phyloP scores from a whole-genome alignment of 371 early-diverging fungal genomes.

The Paramicrosporidium saccamoebae region DNA sequence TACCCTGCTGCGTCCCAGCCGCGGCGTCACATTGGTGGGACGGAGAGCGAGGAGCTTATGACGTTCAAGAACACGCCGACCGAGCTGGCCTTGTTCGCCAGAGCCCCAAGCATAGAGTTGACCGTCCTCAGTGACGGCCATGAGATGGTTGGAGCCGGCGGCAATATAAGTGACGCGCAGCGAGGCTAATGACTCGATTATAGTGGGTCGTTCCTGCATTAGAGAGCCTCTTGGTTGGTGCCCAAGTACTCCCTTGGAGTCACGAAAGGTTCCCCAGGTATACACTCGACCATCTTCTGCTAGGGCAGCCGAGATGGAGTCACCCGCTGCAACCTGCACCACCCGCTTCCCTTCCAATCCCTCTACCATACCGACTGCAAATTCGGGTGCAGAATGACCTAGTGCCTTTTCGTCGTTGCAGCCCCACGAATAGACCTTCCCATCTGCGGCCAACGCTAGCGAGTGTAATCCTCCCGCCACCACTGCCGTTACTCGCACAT shows the following conservation, averaged over 20 bases:
- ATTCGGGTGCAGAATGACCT: constrained; percentile 56
- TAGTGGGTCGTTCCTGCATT: not conserved
- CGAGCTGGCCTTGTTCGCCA: constrained; percentile 77
- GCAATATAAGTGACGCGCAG: constrained; percentile 36
- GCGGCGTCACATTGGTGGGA: constrained; percentile 16
- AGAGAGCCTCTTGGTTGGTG: no score
- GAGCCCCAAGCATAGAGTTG: constrained; percentile 69
- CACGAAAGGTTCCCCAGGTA: constrained; percentile 78
- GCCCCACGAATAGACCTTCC: constrained; percentile 71
- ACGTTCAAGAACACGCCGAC: constrained; percentile 32
- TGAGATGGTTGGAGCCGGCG: constrained; percentile 67
- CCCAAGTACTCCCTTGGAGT: constrained; percentile 25
- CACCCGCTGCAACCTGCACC: constrained; percentile 66
- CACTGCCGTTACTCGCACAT: constrained; percentile 26
- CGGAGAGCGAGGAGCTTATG: constrained; percentile 17
- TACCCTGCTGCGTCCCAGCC: constrained; percentile 11
- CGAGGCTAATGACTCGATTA: no score
- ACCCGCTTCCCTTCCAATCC: constrained; percentile 32
- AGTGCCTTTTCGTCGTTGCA: constrained; percentile 94
- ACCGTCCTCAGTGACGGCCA: constrained; percentile 35
- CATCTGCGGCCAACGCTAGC: constrained; percentile 31
- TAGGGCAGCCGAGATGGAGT: constrained; percentile 64
- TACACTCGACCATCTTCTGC: constrained; percentile 50
- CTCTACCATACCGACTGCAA: constrained; percentile 14
- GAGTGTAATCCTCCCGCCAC: constrained; percentile 68